A percentile compares a stretch with the other conserved stretches of the same genome.
These are phyloP conservation scores for Porphyra umbilicalis DNA, from an alignment of 31 red algal species.

Conservation along the genomic window DNA sequence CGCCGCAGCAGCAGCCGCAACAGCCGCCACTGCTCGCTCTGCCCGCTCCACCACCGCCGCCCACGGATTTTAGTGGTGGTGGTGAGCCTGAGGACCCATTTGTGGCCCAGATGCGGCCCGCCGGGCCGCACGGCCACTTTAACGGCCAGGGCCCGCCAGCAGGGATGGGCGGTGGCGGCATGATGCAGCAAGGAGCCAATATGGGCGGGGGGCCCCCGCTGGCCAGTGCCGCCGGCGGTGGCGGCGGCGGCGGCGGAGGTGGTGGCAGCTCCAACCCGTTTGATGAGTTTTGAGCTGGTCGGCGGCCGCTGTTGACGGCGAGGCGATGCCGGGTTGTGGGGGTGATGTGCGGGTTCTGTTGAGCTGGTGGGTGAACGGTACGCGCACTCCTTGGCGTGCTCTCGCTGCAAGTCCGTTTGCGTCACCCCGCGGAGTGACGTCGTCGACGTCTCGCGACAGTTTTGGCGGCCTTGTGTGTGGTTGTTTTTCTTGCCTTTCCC, in stretches of 20 bases:
- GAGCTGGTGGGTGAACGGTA: too few relatives aligned
- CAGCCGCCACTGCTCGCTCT: background rate
- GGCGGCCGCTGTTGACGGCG: too few relatives aligned
- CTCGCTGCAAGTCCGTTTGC: too few relatives aligned
- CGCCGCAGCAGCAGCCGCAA: background rate
- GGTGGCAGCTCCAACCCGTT: background rate
- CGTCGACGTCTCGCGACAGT: too few relatives aligned
- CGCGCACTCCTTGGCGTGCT: too few relatives aligned
- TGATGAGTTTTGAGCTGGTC: constrained; percentile 2
- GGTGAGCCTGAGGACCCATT: background rate
- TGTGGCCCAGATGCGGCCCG: background rate
- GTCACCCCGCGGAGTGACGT: too few relatives aligned
- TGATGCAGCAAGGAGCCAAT: background rate
- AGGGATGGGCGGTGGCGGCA: background rate
- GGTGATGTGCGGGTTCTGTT: too few relatives aligned
- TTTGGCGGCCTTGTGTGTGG: too few relatives aligned
- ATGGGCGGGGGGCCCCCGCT: background rate
- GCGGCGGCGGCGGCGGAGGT: background rate
- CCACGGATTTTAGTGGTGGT: background rate
- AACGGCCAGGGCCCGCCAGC: background rate
- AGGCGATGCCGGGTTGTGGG: too few relatives aligned
- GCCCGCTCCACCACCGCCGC: background rate
- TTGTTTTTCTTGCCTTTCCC: too few relatives aligned
- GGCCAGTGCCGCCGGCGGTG: background rate
- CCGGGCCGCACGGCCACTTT: background rate